Conservation (phyloP, 1,284 basidiomycete genomes). For the Apiotrichum akiyoshidainum region DNA sequence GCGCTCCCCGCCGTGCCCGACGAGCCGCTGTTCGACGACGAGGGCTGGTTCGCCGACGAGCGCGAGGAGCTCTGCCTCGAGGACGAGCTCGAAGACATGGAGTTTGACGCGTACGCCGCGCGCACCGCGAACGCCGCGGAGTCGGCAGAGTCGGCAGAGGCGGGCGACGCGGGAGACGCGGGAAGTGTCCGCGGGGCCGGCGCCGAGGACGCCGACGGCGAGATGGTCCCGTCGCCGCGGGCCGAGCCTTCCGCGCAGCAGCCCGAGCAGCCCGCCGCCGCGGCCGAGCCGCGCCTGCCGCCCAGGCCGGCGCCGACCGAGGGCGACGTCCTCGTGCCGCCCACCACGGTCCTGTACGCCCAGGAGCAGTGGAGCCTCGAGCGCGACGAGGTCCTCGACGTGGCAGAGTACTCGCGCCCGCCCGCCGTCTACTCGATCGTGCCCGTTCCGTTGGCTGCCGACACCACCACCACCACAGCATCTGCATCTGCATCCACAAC, state of each 20-base stretch:
- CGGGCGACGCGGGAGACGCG: too few species aligned
- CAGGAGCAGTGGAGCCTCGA: slow-evolving; percentile 9
- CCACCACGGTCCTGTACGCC: background rate
- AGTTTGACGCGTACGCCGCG: background rate
- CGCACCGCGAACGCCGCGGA: too few species aligned
- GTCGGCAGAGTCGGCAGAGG: too few species aligned
- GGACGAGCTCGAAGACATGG: background rate
- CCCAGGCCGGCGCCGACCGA: background rate
- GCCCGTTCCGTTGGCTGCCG: background rate
- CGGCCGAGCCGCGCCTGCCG: background rate
- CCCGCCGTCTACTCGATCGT: background rate
- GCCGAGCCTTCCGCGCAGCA: background rate
- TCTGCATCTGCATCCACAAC: too few species aligned
- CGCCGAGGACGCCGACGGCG: background rate
- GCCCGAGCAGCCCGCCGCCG: background rate
- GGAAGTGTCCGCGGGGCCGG: too few species aligned
- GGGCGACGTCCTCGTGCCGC: slow-evolving; percentile 1
- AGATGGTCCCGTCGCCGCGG: background rate
- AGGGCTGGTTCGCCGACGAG: background rate
- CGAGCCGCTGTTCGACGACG: background rate
- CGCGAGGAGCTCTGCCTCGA: too few species aligned
- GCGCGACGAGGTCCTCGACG: slow-evolving; percentile 16
- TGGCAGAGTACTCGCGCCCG: slow-evolving; percentile 6
- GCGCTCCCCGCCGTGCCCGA: background rate
- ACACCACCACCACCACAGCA: background rate